Percentiles rank a stretch among this genome's conserved stretches.
Conservation (phyloP, 2,329 filamentous ascomycete species). For the Diaporthe vexans region DNA sequence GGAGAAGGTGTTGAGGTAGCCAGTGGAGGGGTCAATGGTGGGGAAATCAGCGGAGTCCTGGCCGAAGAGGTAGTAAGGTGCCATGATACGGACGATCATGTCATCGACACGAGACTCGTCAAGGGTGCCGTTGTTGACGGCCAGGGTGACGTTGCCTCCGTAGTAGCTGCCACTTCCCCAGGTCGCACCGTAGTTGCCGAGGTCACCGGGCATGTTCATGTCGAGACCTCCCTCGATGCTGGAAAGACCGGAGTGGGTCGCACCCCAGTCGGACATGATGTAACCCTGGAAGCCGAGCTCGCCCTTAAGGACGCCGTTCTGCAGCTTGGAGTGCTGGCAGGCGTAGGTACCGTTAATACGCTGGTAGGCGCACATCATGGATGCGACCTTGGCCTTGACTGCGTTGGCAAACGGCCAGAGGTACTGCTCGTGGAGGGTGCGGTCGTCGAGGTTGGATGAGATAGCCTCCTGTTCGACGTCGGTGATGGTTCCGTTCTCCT, state of each 20-base stretch:
- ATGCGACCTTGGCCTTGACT: slow-evolving; percentile 73
- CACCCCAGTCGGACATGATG: slow-evolving; percentile 78
- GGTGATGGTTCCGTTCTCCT: slow-evolving; percentile 52
- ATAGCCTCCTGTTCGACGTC: slow-evolving; percentile 70
- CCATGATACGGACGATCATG: slow-evolving; percentile 68
- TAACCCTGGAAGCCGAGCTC: slow-evolving; percentile 85
- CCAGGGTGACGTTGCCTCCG: slow-evolving; percentile 60
- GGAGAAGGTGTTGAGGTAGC: slow-evolving; percentile 63
- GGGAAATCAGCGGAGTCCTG: slow-evolving; percentile 62
- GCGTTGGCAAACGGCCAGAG: slow-evolving; percentile 82
- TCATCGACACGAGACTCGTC: slow-evolving; percentile 58
- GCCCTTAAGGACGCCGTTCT: slow-evolving; percentile 80
- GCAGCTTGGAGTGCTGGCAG: slow-evolving; percentile 81
- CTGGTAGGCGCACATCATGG: slow-evolving; percentile 77
- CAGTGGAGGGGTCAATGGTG: slow-evolving; percentile 58
- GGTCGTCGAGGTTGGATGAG: slow-evolving; percentile 77
- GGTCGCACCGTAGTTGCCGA: slow-evolving; percentile 50
- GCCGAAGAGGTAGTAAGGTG: slow-evolving; percentile 63
- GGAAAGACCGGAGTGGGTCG: slow-evolving; percentile 54
- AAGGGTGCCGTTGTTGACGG: slow-evolving; percentile 63
- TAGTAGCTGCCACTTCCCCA: slow-evolving; percentile 56
- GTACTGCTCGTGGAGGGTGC: slow-evolving; percentile 80
- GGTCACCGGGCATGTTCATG: slow-evolving; percentile 62
- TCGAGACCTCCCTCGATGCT: slow-evolving; percentile 57
- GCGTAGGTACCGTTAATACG: slow-evolving; percentile 83